A percentile compares a stretch with the other conserved stretches of the same genome.
These are phyloP conservation scores for Gryganskiella cystojenkinii DNA, from an alignment of 192 early-diverging fungal genomes.

Conservation along the genomic window DNA sequence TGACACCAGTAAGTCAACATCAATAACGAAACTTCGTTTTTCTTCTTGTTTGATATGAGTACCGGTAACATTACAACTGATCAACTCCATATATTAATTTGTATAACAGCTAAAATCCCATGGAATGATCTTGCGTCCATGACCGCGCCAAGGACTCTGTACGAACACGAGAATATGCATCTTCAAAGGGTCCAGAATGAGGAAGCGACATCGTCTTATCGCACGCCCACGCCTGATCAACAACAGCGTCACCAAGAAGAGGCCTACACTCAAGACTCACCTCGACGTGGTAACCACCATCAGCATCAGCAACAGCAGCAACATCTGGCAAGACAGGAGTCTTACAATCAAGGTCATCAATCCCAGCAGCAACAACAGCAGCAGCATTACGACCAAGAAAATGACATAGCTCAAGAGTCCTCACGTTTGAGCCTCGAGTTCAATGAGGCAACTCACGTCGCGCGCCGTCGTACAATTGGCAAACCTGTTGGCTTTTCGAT, in stretches of 20 bases:
- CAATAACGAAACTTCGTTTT: neutral
- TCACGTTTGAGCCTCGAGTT: conserved; percentile 19
- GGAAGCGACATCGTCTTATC: conserved; percentile 16
- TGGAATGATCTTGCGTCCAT: conserved; percentile 34
- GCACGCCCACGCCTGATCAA: neutral
- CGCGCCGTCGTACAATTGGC: conserved; percentile 40
- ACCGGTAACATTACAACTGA: neutral
- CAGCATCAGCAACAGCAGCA: neutral
- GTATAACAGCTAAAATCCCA: conserved; percentile 58
- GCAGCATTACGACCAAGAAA: conserved; percentile 35
- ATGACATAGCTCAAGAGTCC: neutral
- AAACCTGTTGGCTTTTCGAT: conserved; percentile 31
- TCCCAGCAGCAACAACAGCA: conserved; percentile 29
- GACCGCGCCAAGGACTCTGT: conserved; percentile 6
- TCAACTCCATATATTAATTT: neutral
- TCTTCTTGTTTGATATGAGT: neutral
- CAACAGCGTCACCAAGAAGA: no score
- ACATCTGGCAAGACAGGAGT: neutral
- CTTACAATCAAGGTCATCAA: conserved; percentile 2
- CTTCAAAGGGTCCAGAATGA: neutral
- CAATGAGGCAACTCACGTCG: conserved; percentile 22
- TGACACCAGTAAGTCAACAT: conserved; percentile 59
- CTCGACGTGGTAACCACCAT: neutral
- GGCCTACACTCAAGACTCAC: conserved; percentile 7
- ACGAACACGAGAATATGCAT: conserved; percentile 16